phyloP scores from a whole-genome alignment of 2,329 filamentous ascomycete genomes.

The Coniella lustricola region DNA sequence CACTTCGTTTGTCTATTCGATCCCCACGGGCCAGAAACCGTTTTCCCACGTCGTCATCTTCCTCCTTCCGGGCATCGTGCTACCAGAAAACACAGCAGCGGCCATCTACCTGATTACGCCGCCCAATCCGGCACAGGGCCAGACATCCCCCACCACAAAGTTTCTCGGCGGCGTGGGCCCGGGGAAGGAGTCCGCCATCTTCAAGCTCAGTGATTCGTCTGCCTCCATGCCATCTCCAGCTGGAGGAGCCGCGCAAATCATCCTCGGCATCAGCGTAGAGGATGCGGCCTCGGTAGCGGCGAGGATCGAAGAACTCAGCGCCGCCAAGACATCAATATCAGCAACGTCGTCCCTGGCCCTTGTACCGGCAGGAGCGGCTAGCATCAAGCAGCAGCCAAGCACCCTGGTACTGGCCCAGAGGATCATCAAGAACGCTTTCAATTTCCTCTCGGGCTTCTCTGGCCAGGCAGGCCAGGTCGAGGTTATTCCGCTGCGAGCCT shows the following conservation, averaged over 20 bases:
- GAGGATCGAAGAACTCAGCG: conserved; percentile 56
- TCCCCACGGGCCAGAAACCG: conserved; percentile 37
- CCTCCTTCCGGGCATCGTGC: conserved; percentile 66
- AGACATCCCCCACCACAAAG: conserved; percentile 53
- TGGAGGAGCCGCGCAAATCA: conserved; percentile 51
- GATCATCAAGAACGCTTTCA: conserved; percentile 96
- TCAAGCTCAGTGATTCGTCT: conserved; percentile 54
- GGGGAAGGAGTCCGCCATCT: conserved; percentile 87
- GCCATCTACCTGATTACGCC: conserved; percentile 76
- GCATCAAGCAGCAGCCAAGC: conserved; percentile 35
- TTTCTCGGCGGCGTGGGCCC: conserved; percentile 86
- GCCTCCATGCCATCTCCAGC: too few relatives aligned
- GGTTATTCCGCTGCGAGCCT: conserved; percentile 87
- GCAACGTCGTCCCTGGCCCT: conserved; percentile 18
- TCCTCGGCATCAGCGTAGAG: conserved; percentile 79
- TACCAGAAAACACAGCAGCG: conserved; percentile 72
- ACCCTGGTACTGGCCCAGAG: conserved; percentile 79
- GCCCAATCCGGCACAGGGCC: conserved; percentile 29
- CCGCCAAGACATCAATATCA: conserved; percentile 25
- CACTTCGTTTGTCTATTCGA: conserved; percentile 50
- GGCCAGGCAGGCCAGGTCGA: conserved; percentile 59
- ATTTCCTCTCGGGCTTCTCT: conserved; percentile 86
- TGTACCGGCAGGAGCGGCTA: conserved; percentile 18
- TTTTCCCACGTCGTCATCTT: conserved; percentile 87
- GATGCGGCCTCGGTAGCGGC: conserved; percentile 62